Evolutionary conservation across 345 rosid species (phyloP), one percentile per base, ranked within the genome.

Genomic region (Schrenkiella parvula): DNA sequence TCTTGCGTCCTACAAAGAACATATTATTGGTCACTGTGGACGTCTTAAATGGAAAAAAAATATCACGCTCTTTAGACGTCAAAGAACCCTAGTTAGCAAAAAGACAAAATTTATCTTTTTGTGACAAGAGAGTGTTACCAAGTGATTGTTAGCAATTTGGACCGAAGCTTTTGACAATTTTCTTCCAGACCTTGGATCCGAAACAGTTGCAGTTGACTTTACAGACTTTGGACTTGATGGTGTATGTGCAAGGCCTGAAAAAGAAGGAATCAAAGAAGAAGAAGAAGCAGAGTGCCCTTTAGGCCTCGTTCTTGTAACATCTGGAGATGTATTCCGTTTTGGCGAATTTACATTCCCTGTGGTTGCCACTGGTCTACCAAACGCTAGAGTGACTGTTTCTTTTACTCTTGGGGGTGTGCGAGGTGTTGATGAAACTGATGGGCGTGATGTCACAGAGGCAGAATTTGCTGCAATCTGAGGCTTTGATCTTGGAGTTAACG

Each of bases 61-160:
- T 4, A 18, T 8, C 51, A 28, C n/a, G n/a, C n/a, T n/a, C n/a
- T n/a, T n/a, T n/a, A n/a, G n/a, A n/a, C n/a, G n/a, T n/a, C n/a
- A n/a, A n/a, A n/a, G n/a, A n/a, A n/a, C n/a, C n/a, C n/a, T n/a
- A n/a, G n/a, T n/a, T n/a, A n/a, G n/a, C n/a, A n/a, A n/a, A n/a
- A n/a, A n/a, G n/a, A n/a, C n/a, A n/a, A n/a, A n/a, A n/a, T n/a
- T n/a, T n/a, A n/a, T n/a, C n/a, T n/a, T n/a, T n/a, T n/a, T n/a
- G 61, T 31, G 57, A 55, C 59, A 43, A 73, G 57, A 29, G 56
- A 59, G 25, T 1, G 50, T 52, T 75, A 75, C 79, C 79, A 75
- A 41, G 57, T 75, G 74, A 25, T 52, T 75, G 41, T 51, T 67
- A 25, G 79, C 79, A 18, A 68, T 23, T 51, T 75, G 79, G 55